Evolutionary conservation across 768 basidiomycete species (phyloP).

Genomic region (Suillus placidus): DNA sequence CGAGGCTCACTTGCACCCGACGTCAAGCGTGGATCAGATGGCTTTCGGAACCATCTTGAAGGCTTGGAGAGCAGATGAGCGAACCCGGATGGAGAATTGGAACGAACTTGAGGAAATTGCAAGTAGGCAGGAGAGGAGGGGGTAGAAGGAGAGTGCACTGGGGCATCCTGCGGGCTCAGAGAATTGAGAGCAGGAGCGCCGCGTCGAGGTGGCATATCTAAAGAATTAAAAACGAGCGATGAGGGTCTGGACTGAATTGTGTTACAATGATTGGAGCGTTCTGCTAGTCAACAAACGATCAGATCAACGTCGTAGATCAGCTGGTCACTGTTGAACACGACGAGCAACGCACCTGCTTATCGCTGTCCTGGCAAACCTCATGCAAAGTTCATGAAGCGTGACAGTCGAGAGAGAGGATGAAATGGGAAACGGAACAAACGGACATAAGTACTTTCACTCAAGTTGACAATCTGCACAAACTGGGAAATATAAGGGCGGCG

Average conservation of each 20-base stretch:
- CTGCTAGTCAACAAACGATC: background rate
- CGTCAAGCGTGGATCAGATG: constrained; percentile 52
- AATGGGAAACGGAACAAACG: constrained; percentile 1
- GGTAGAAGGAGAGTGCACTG: constrained; percentile 19
- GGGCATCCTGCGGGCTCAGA: constrained; percentile 41
- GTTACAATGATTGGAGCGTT: constrained; percentile 4
- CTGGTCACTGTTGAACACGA: background rate
- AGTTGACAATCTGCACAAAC: constrained; percentile 1
- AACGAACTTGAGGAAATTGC: constrained; percentile 50
- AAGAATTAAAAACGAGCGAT: constrained; percentile 15
- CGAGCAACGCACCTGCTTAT: background rate
- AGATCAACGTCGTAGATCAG: background rate
- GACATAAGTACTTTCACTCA: constrained; percentile 8
- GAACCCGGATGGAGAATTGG: constrained; percentile 65
- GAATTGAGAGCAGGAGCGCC: constrained; percentile 41
- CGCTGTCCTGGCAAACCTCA: background rate
- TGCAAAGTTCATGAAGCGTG: constrained; percentile 6
- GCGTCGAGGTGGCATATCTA: constrained; percentile 54
- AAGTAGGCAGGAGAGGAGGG: constrained; percentile 40
- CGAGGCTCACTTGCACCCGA: constrained; percentile 48
- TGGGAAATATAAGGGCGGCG: constrained; percentile 7
- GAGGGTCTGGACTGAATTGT: constrained; percentile 12
- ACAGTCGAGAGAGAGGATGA: constrained; percentile 1
- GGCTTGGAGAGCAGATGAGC: constrained; percentile 68
- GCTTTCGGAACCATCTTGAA: constrained; percentile 73